Conservation (phyloP, 225 moss, liverwort and hornwort species). For the Thuidium tamariscinum region DNA sequence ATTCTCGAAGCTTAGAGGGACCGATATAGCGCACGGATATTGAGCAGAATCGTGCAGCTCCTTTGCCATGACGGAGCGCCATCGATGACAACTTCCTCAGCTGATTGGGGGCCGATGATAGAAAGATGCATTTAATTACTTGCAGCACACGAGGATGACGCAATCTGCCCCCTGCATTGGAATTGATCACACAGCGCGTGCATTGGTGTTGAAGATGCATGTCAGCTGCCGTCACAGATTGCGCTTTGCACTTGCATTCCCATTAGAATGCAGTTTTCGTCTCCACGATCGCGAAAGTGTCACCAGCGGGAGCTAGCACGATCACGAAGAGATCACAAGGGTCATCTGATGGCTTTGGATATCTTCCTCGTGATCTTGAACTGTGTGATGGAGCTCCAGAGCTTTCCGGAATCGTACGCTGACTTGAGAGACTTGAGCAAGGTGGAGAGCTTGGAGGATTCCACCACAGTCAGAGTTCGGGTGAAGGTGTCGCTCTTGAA, state of each 20-base stretch:
- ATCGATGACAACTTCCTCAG: neutral
- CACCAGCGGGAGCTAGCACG: neutral
- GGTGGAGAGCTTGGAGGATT: conserved; percentile 13
- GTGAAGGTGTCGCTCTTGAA: conserved; percentile 17
- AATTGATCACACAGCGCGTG: neutral
- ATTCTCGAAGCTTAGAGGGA: neutral
- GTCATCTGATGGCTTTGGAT: conserved; percentile 18
- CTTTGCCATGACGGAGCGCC: neutral
- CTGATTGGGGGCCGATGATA: neutral
- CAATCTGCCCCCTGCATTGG: neutral
- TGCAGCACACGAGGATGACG: neutral
- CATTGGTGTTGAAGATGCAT: neutral
- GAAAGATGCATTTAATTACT: neutral
- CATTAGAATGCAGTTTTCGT: neutral
- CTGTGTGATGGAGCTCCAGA: conserved; percentile 43
- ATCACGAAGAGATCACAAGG: neutral
- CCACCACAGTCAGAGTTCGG: conserved; percentile 15
- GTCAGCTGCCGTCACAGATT: neutral
- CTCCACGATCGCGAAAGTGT: neutral
- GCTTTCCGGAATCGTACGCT: conserved; percentile 31
- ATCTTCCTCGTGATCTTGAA: conserved; percentile 37
- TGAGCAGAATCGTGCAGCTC: neutral
- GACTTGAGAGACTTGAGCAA: conserved; percentile 26
- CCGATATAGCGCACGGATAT: neutral
- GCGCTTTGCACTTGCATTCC: neutral